These are phyloP conservation scores for Backusella westeae DNA, from an alignment of 192 early-diverging fungal genomes.

Conservation along the genomic window DNA sequence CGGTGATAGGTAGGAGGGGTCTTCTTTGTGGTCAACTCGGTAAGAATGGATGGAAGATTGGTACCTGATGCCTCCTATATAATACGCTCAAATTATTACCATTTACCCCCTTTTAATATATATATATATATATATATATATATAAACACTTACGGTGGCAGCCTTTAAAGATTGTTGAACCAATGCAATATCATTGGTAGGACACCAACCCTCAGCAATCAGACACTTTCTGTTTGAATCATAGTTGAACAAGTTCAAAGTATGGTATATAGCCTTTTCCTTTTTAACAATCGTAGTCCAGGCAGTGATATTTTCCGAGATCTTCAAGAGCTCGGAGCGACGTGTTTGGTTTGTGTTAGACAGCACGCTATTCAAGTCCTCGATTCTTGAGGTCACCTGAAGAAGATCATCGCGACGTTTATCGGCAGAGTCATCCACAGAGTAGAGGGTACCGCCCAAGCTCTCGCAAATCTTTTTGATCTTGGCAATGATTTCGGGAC, in stretches of 20 bases:
- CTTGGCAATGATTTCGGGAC: constrained; percentile 83
- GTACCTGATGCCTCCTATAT: constrained; percentile 59
- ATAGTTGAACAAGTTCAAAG: constrained; percentile 95
- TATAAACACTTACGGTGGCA: constrained; percentile 51
- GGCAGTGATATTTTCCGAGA: constrained; percentile 81
- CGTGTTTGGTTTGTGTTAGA: constrained; percentile 85
- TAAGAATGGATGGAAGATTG: constrained; percentile 84
- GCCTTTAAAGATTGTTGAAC: constrained; percentile 82
- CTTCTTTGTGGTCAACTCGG: constrained; percentile 80
- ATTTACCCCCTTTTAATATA: background rate
- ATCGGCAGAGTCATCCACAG: constrained; percentile 79
- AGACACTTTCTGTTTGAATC: constrained; percentile 90
- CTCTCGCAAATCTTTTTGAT: constrained; percentile 93
- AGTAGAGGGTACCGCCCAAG: constrained; percentile 93
- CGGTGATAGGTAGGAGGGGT: constrained; percentile 93
- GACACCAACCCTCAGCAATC: constrained; percentile 99
- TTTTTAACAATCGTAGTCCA: constrained; percentile 94
- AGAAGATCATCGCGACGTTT: constrained; percentile 80
- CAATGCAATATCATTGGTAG: constrained; percentile 77
- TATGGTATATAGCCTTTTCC: constrained; percentile 97
- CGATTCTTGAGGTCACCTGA: constrained; percentile 82
- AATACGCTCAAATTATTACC: background rate
- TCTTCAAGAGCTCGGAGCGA: constrained; percentile 76
- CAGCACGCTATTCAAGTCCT: constrained; percentile 81
- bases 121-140: background rate